Base-by-base conservation (phyloP, 2,329 filamentous ascomycete species). In the Aureobasidium melanogenum region DNA sequence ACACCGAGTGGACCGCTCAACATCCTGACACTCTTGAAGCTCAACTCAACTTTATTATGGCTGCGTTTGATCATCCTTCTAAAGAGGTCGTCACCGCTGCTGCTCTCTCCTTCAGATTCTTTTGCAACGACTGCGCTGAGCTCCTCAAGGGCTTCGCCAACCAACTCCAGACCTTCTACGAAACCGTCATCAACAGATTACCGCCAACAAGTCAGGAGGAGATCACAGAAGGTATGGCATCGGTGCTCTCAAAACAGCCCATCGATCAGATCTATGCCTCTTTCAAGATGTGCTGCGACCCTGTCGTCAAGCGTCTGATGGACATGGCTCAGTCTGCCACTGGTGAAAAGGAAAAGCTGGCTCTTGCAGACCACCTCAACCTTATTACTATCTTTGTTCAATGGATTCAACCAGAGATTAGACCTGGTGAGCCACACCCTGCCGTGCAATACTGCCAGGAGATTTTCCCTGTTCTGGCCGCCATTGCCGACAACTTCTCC, bases 381-480 rank as follows among this genome's bases (percentile, higher is more conserved):
- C 81, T 99, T 60, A 86, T 99, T 67, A 97, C 93, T 4, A 88
- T 91, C 63, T 97, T 97, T 71, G 84, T 95, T 47, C 88, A 96
- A 72, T 77, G 81, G 65, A 84, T 88, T 12, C 85, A 88, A 60
- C 94, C 94, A 0, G 87, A 88, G 59, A 83, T 93, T 44, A 83
- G 84, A 26, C 82, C 83, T 9, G 82, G 82, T 56, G 81, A 91
- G 65, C 86, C 90, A 63, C 92, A 97, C 70, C 93, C 93, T 5
- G 91, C 90, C 0, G 92, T 99, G 62, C 92, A 91, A 74, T 99
- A 99, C 77, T 97, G 94, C 82, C 85, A 93, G 68, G 92, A 97
- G 72, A 88, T 97, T 22, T 91, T 97, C 73, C 89, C 91, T 0
- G 85, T 97, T 41, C 80, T 97, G 63, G 86, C 89, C 9, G 90